Evolutionary conservation across 331 rosid species (phyloP).

Genomic region (Malus hybrid): DNA sequence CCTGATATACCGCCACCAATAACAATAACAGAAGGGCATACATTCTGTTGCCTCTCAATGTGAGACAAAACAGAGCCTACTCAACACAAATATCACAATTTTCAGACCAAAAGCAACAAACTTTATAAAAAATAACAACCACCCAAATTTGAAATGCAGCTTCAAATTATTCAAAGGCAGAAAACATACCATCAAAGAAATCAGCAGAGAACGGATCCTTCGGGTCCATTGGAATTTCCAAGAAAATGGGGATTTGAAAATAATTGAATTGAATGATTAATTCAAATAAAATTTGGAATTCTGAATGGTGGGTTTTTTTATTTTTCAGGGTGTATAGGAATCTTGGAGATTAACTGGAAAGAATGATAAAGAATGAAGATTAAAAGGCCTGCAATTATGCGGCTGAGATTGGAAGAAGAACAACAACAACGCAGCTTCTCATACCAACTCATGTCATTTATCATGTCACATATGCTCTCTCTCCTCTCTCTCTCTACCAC

Average conservation of each 20-base stretch:
- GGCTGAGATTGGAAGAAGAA: slow-evolving; percentile 54
- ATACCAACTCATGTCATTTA: slow-evolving; percentile 42
- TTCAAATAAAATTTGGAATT: not conserved
- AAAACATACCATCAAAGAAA: not conserved
- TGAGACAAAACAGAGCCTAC: slow-evolving; percentile 37
- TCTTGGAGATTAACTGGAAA: slow-evolving; percentile 47
- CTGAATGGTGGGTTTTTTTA: not conserved
- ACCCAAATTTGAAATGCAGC: not conserved
- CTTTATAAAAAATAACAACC: not conserved
- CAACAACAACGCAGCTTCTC: slow-evolving; percentile 31
- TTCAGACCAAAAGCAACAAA: not conserved
- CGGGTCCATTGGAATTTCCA: slow-evolving; percentile 37
- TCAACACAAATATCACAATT: not conserved
- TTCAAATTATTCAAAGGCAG: not conserved
- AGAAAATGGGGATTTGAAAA: not conserved
- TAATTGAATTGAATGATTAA: not conserved
- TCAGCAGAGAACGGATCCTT: slow-evolving; percentile 25
- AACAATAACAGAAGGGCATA: slow-evolving; percentile 54
- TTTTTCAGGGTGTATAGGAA: slow-evolving; percentile 54
- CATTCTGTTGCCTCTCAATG: slow-evolving; percentile 28
- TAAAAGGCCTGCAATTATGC: slow-evolving; percentile 66
- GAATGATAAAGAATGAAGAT: slow-evolving; percentile 55
- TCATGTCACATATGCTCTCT: slow-evolving; percentile 6
- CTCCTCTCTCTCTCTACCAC: not conserved
- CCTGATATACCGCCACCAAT: slow-evolving; percentile 77